These are phyloP conservation scores for Aspergillus sp. DNA, from an alignment of 2,329 filamentous ascomycete genomes.

Conservation along the genomic window DNA sequence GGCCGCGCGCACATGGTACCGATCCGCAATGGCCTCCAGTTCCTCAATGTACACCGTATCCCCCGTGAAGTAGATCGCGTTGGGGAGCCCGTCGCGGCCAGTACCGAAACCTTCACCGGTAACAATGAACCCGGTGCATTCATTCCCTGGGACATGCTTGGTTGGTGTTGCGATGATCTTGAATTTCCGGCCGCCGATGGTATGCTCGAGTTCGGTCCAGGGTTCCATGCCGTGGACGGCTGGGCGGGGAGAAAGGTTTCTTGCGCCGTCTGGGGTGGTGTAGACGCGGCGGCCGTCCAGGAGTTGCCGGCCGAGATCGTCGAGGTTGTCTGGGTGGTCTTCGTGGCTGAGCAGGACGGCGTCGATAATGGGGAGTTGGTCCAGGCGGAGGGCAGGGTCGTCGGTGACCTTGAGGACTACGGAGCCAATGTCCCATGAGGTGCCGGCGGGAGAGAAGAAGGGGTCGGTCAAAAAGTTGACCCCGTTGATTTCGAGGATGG, in stretches of 20 bases:
- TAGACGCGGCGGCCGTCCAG: conserved; percentile 49
- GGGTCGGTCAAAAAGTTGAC: conserved; percentile 49
- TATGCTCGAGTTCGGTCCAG: conserved; percentile 38
- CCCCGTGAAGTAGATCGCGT: conserved; percentile 52
- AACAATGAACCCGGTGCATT: conserved; percentile 50
- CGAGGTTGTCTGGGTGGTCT: conserved; percentile 53
- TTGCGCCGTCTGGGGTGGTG: conserved; percentile 48
- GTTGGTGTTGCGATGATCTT: conserved; percentile 46
- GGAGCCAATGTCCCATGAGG: conserved; percentile 31
- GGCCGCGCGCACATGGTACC: conserved; percentile 40
- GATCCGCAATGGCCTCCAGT: conserved; percentile 33
- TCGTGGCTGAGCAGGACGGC: conserved; percentile 54
- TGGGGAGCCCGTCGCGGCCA: conserved; percentile 36
- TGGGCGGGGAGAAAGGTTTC: conserved; percentile 46
- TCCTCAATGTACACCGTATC: conserved; percentile 52
- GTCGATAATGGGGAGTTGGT: conserved; percentile 47
- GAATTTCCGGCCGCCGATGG: conserved; percentile 35
- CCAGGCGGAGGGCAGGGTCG: conserved; percentile 37
- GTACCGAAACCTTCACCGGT: conserved; percentile 39
- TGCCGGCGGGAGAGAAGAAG: conserved; percentile 45
- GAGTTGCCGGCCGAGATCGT: conserved; percentile 46
- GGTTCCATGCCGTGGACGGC: conserved; percentile 41
- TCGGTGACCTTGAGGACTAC: conserved; percentile 30
- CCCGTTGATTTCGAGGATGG: conserved; percentile 47
- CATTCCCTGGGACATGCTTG: conserved; percentile 45